Conservation (phyloP, 352 stramenopile genomes). For the Pseudoperonospora humuli region DNA sequence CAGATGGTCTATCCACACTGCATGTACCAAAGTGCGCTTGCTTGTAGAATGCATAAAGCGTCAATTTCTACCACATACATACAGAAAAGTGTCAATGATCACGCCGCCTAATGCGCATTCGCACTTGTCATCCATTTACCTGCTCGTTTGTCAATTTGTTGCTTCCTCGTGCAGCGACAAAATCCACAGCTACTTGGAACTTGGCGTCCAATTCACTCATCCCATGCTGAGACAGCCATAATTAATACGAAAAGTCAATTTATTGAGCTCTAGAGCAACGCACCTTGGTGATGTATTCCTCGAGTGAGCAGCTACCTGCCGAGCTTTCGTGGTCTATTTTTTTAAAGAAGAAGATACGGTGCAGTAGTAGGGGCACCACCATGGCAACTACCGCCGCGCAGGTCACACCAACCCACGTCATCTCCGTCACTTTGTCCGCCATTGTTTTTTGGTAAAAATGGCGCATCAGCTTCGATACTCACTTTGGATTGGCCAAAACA, state of each 20-base stretch:
- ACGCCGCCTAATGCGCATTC: not conserved
- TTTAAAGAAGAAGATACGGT: conserved; percentile 44
- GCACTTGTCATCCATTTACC: conserved; percentile 16
- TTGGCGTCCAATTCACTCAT: conserved; percentile 55
- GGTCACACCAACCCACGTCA: conserved; percentile 34
- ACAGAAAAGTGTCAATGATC: conserved; percentile 9
- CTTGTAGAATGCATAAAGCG: conserved; percentile 79
- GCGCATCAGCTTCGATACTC: not conserved
- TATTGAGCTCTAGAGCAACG: not conserved
- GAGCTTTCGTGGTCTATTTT: conserved; percentile 23
- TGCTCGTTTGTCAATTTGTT: conserved; percentile 61
- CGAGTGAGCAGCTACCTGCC: conserved; percentile 31
- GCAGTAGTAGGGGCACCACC: conserved; percentile 43
- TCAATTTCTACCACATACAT: conserved; percentile 39
- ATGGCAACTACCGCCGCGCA: conserved; percentile 26
- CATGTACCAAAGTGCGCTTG: conserved; percentile 60
- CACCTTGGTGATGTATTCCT: conserved; percentile 47
- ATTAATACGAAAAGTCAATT: conserved; percentile 2
- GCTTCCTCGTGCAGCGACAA: conserved; percentile 33
- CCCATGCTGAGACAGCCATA: conserved; percentile 27
- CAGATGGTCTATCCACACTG: conserved; percentile 47
- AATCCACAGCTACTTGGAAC: conserved; percentile 69
- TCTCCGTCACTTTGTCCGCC: conserved; percentile 17
- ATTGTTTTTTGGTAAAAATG: conserved; percentile 11
- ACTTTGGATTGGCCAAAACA: conserved; percentile 6